Base-by-base conservation (phyloP, 768 basidiomycete species). In the Pulveroboletus sp. region DNA sequence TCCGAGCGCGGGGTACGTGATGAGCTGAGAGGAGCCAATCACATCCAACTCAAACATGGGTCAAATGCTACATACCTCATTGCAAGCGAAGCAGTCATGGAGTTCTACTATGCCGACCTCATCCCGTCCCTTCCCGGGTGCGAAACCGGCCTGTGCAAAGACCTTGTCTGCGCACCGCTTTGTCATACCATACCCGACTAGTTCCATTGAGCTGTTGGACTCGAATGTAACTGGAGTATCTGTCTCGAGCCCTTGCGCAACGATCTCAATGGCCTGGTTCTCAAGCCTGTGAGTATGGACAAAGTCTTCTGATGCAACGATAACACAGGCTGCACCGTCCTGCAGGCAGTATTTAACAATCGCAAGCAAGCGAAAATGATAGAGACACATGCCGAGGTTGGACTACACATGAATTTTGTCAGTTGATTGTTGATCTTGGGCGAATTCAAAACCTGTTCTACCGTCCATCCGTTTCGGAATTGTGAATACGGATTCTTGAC, bases 351-450 rank as follows among this genome's bases (percentile, higher is more conserved):
- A 3, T 30, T 49, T 26, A 39, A 31, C 16, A 26, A 23, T n/a
- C 17, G 10, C 16, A 8, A 46, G 6, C n/a, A n/a, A n/a, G n/a
- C n/a, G 3, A 3, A 20, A 16, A 22, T 14, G 22, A 17, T 6
- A 12, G 3, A 29, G 8, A 27, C 43, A 63, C 75, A 50, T 51
- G 80, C 86, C 30, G 81, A 90, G 27, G 89, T 93, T 1, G 89
- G 89, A 57, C 86, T 90, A 61, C 89, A 92, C 87, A 91, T 92
- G 64, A 80, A 84, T 66, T 86, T 86, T 3, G 89, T 89, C 41
- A 89, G 70, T 56, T 88, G 78, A 39, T 80, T 82, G 36, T 76
- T 85, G 62, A 91, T 81, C 68, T 83, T 83, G 6, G 78, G 76
- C 3, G 87, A 77, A 11, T 74, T 72, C 45, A 88, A 62, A 23